Conservation (phyloP, 495 filamentous ascomycete genomes). For the Neurospora sp. region DNA sequence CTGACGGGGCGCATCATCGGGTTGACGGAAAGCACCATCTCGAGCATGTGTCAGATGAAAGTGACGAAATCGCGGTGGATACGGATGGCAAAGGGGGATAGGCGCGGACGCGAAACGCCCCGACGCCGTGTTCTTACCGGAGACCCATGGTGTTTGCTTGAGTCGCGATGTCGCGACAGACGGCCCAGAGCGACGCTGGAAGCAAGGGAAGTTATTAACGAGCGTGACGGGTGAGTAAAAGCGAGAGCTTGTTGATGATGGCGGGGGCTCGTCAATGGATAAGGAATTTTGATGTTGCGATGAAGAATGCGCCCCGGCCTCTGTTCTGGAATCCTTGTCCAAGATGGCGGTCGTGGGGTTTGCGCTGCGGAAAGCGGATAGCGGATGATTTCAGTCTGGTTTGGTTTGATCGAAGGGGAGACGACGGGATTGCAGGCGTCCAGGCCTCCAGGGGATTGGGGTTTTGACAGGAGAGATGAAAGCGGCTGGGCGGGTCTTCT, state of each 20-base stretch:
- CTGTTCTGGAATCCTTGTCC: slow-evolving; percentile 16
- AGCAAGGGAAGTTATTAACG: slow-evolving; percentile 9
- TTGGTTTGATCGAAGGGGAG: slow-evolving; percentile 7
- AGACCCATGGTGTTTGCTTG: slow-evolving; percentile 56
- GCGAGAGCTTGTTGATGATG: slow-evolving; percentile 11
- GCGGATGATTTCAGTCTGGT: slow-evolving; percentile 15
- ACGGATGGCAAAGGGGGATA: neutral
- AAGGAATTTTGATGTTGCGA: slow-evolving; percentile 12
- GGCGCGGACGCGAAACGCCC: slow-evolving; percentile 15
- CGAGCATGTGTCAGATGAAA: neutral
- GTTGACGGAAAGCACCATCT: neutral
- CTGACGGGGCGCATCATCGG: neutral
- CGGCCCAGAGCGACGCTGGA: neutral
- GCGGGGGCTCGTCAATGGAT: slow-evolving; percentile 19
- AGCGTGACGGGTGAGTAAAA: slow-evolving; percentile 6
- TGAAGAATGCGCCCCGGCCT: too few species aligned
- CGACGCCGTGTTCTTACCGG: slow-evolving; percentile 49
- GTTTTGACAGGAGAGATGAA: neutral
- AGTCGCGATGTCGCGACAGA: neutral
- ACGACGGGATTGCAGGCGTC: neutral
- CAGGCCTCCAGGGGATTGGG: neutral
- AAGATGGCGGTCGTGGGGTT: slow-evolving; percentile 19
- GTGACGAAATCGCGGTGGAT: neutral
- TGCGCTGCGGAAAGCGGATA: neutral
- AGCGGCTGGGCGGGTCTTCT: neutral